A percentile compares a stretch with the other conserved stretches of the same genome.
phyloP scores from a whole-genome alignment of 495 filamentous ascomycete species.

The Gamarada debralockiae region DNA sequence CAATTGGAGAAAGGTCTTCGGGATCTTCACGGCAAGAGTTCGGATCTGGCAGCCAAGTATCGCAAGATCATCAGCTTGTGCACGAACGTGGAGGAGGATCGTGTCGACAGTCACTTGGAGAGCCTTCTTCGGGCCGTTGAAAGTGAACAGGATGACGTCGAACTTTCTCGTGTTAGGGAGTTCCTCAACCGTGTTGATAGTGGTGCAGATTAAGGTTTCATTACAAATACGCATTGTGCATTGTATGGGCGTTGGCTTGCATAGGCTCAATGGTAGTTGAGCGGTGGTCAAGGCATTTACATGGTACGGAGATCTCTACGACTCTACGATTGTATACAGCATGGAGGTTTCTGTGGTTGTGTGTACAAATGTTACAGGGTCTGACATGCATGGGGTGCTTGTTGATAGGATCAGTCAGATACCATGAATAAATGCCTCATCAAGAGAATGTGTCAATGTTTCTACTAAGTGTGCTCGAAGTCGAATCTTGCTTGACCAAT shows the following conservation, averaged over 20 bases:
- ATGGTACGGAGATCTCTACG: no score
- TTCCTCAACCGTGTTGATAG: constrained; percentile 69
- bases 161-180: constrained; percentile 64
- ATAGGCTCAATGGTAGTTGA: not conserved
- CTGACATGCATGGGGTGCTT: no score
- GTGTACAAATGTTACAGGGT: no score
- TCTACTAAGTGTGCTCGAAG: no score
- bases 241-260: not conserved
- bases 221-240: not conserved
- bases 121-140: constrained; percentile 65
- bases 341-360: no score
- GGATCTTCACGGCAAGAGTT: constrained; percentile 54
- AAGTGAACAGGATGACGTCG: constrained; percentile 63
- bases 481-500: no score
- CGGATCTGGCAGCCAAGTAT: constrained; percentile 66
- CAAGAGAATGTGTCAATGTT: no score
- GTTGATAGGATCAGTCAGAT: no score
- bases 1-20: constrained; percentile 39
- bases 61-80: constrained; percentile 66
- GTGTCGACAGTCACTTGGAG: constrained; percentile 61
- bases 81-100: constrained; percentile 57
- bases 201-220: constrained; percentile 5
- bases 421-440: no score
- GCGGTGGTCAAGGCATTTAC: not conserved
- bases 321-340: no score